phyloP scores from a whole-genome alignment of 1,139 yeast species.

The Nematodospora anomalae region DNA sequence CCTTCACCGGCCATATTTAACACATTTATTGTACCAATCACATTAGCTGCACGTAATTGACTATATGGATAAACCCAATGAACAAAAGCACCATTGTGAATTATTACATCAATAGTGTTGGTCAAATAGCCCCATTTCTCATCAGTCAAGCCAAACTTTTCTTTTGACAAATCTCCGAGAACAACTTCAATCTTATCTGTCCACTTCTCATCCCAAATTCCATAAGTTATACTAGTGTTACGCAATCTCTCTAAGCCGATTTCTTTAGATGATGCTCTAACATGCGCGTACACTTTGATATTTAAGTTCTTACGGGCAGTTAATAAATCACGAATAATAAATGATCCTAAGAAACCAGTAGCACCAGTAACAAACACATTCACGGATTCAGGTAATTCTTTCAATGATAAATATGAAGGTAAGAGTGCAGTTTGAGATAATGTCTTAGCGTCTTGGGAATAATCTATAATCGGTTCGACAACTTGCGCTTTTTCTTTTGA shows the following conservation, averaged over 20 bases:
- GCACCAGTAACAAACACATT: constrained; percentile 91
- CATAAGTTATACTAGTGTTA: constrained; percentile 79
- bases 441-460: constrained; percentile 72
- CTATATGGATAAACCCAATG: constrained; percentile 98
- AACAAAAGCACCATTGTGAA: constrained; percentile 97
- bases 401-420: constrained; percentile 32
- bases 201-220: constrained; percentile 76
- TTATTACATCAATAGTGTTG: constrained; percentile 68
- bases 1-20: constrained; percentile 78
- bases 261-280: constrained; percentile 70
- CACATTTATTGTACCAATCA: constrained; percentile 81
- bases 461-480: constrained; percentile 41
- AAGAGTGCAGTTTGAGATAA: constrained; percentile 50
- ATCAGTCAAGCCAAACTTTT: constrained; percentile 68
- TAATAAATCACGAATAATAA: constrained; percentile 74
- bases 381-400: constrained; percentile 34
- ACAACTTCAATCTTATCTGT: constrained; percentile 63
- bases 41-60: constrained; percentile 90
- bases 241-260: constrained; percentile 76
- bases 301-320: constrained; percentile 40
- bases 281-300: constrained; percentile 79
- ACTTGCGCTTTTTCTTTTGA: constrained; percentile 5
- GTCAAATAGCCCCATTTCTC: constrained; percentile 59
- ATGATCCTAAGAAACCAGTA: constrained; percentile 95
- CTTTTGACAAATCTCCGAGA: constrained; percentile 75